Conservation (phyloP, 805 yeast genomes). For the Kuraishia borneana region DNA sequence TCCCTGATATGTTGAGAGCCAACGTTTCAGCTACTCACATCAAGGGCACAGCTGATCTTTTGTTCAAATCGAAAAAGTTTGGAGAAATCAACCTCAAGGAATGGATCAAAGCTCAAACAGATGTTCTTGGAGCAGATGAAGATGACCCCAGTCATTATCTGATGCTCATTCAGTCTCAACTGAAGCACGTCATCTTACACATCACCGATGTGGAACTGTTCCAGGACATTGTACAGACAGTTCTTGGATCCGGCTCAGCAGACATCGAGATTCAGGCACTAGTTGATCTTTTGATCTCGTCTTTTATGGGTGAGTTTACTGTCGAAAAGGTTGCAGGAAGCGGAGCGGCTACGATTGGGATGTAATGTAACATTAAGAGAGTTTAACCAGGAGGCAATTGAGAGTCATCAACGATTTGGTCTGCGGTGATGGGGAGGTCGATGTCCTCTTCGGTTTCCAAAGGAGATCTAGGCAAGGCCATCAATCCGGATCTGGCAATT, state of each 20-base stretch:
- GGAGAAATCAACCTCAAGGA: slow-evolving; percentile 29
- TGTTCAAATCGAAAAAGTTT: slow-evolving; percentile 26
- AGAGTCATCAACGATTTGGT: slow-evolving; percentile 73
- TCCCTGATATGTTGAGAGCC: slow-evolving; percentile 18
- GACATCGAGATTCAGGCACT: slow-evolving; percentile 22
- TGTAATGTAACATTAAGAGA: not conserved
- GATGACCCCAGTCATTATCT: slow-evolving; percentile 10
- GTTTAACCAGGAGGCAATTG: slow-evolving; percentile 89
- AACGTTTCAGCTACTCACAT: slow-evolving; percentile 19
- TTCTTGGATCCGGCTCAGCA: slow-evolving; percentile 28
- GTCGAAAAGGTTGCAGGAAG: slow-evolving; percentile 14
- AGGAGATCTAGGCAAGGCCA: slow-evolving; percentile 97
- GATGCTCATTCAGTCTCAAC: slow-evolving; percentile 23
- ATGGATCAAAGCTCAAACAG: slow-evolving; percentile 35
- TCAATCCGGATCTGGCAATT: slow-evolving; percentile 96
- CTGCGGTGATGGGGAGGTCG: slow-evolving; percentile 39
- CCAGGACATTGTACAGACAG: slow-evolving; percentile 28
- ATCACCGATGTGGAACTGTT: slow-evolving; percentile 29
- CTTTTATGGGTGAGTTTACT: slow-evolving; percentile 22
- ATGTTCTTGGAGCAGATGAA: slow-evolving; percentile 11
- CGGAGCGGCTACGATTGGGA: slow-evolving; percentile 14
- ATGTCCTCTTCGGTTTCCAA: slow-evolving; percentile 40
- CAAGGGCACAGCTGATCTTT: slow-evolving; percentile 29
- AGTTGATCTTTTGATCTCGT: slow-evolving; percentile 20
- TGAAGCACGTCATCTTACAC: slow-evolving; percentile 29